A percentile compares a stretch with the other conserved stretches of the same genome.
phyloP scores from a whole-genome alignment of 371 early-diverging fungal genomes.

The Lichtheimia ornata region DNA sequence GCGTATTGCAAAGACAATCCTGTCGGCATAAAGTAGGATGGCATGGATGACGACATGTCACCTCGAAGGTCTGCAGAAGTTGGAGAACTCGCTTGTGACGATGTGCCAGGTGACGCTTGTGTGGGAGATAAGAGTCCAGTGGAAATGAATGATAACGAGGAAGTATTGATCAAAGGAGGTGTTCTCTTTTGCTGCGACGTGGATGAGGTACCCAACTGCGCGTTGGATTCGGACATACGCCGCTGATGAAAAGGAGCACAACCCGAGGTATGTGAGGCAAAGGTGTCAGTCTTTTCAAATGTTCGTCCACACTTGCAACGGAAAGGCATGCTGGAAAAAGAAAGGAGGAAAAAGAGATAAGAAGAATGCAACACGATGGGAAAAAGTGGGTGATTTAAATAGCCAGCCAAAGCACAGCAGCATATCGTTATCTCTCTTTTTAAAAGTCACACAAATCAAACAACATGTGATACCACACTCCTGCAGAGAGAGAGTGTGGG shows the following conservation, averaged over 20 bases:
- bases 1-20: slow-evolving; percentile 49
- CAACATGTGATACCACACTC: slow-evolving; percentile 1
- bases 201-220: background rate
- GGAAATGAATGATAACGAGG: slow-evolving; percentile 25
- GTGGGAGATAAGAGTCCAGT: slow-evolving; percentile 25
- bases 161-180: slow-evolving; percentile 18
- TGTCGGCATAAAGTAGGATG: slow-evolving; percentile 46
- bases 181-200: slow-evolving; percentile 7
- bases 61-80: slow-evolving; percentile 5
- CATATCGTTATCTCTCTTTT: background rate
- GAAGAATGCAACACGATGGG: slow-evolving; percentile 15
- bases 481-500: background rate
- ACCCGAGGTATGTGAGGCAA: slow-evolving; percentile 48
- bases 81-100: slow-evolving; percentile 24
- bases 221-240: slow-evolving; percentile 37
- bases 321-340: slow-evolving; percentile 45
- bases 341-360: slow-evolving; percentile 5
- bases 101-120: slow-evolving; percentile 9
- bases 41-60: slow-evolving; percentile 18
- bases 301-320: slow-evolving; percentile 59
- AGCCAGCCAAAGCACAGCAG: background rate
- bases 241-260: slow-evolving; percentile 54
- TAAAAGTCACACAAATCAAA: slow-evolving; percentile 5
- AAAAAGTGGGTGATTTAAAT: slow-evolving; percentile 9
- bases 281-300: slow-evolving; percentile 54